These are phyloP conservation scores for Fusarium pseudonygamai DNA, from an alignment of 2,329 filamentous ascomycete genomes.

Conservation along the genomic window DNA sequence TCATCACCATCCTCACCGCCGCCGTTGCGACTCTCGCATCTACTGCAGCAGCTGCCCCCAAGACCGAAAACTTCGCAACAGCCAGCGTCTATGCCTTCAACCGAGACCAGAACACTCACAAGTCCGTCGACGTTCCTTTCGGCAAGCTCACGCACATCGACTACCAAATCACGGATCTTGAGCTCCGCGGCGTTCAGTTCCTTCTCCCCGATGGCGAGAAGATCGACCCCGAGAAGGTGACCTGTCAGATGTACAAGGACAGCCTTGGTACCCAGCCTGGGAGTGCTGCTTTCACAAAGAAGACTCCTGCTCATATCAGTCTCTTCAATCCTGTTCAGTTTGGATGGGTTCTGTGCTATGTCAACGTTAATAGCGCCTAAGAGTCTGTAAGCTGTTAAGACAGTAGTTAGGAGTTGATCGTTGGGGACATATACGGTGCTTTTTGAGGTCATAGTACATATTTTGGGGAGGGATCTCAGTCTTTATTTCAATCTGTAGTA, in stretches of 20 bases:
- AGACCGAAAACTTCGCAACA: background rate
- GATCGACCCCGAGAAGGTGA: slow-evolving; percentile 8
- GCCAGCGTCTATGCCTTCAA: background rate
- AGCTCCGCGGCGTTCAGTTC: background rate
- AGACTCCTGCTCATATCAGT: background rate
- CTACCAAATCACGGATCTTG: background rate
- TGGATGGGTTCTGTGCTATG: background rate
- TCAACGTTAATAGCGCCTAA: background rate
- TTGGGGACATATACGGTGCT: background rate
- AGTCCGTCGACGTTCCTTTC: background rate
- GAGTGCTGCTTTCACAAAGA: slow-evolving; percentile 21
- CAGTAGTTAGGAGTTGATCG: no score
- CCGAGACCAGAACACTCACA: background rate
- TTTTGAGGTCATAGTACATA: no score
- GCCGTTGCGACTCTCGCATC: background rate
- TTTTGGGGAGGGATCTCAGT: no score
- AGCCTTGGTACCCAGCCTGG: slow-evolving; percentile 23
- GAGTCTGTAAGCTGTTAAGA: no score
- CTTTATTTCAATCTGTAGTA: background rate
- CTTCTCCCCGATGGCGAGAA: background rate
- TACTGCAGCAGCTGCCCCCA: background rate
- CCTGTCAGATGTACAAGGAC: slow-evolving; percentile 37
- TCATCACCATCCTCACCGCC: background rate
- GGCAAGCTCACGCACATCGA: background rate
- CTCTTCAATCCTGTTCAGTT: background rate